These are phyloP conservation scores for Syzygium oleosum DNA, from an alignment of 345 rosid genomes.

Conservation along the genomic window DNA sequence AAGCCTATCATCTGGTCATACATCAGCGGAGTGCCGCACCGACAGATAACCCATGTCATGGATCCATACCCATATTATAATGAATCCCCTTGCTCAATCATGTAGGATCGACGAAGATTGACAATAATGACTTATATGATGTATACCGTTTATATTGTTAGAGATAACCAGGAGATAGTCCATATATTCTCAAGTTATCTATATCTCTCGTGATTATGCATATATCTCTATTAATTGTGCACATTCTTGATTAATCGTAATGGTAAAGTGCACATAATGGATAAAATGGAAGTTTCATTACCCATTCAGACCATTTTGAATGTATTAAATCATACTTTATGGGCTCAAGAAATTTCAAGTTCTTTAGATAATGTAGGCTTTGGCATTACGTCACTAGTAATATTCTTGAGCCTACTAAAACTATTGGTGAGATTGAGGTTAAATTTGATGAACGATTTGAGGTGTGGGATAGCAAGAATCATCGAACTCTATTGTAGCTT, in stretches of 20 bases:
- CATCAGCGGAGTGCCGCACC: background rate
- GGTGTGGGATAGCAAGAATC: background rate
- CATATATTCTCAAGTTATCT: no score
- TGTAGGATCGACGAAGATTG: background rate
- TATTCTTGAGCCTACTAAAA: background rate
- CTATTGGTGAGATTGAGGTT: background rate
- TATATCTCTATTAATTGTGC: background rate
- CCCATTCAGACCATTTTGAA: background rate
- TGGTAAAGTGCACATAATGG: background rate
- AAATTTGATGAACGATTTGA: background rate
- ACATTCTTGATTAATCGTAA: background rate
- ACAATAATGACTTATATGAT: background rate
- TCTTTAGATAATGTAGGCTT: background rate
- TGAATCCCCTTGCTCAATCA: background rate
- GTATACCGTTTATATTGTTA: background rate
- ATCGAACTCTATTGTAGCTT: background rate
- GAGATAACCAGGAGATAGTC: no score
- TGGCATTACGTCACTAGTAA: background rate
- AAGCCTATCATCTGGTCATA: background rate
- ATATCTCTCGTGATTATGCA: no score
- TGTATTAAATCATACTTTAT: background rate
- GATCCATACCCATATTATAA: background rate
- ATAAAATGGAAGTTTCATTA: fast-evolving
- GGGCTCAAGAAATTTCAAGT: background rate
- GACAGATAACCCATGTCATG: background rate